A percentile compares a stretch with the other conserved stretches of the same genome.
These are phyloP conservation scores for Tetracladium marchalianum DNA, from an alignment of 495 filamentous ascomycete genomes.

Conservation along the genomic window DNA sequence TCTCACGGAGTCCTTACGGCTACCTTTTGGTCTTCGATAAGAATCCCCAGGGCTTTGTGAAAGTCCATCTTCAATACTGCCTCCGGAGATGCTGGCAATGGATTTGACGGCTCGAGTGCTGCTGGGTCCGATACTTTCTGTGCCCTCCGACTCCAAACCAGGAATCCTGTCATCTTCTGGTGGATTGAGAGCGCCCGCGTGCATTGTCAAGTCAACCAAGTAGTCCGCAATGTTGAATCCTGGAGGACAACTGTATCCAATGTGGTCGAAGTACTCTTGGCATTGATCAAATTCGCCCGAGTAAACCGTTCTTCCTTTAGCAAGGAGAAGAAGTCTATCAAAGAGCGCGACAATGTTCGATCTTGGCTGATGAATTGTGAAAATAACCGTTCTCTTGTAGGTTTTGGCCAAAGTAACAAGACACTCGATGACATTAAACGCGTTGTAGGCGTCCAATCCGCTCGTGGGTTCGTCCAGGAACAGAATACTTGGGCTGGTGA, in stretches of 20 bases:
- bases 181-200: constrained; percentile 54
- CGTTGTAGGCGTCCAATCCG: constrained; percentile 90
- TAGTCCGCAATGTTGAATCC: constrained; percentile 99
- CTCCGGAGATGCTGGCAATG: constrained; percentile 64
- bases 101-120: constrained; percentile 87
- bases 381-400: constrained; percentile 92
- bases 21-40: constrained; percentile 48
- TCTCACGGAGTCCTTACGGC: constrained; percentile 65
- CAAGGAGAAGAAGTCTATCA: constrained; percentile 83
- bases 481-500: constrained; percentile 93
- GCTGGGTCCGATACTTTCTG: constrained; percentile 66
- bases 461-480: constrained; percentile 97
- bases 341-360: constrained; percentile 99
- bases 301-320: constrained; percentile 83
- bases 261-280: constrained; percentile 83
- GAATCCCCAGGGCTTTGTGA: constrained; percentile 51
- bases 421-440: constrained; percentile 95
- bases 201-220: constrained; percentile 95
- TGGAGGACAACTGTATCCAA: constrained; percentile 85
- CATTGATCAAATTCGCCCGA: constrained; percentile 84
- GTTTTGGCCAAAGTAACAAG: constrained; percentile 89
- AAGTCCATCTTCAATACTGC: constrained; percentile 42
- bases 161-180: constrained; percentile 47
- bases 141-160: constrained; percentile 26
- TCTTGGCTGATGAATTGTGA: constrained; percentile 97